These are phyloP conservation scores for Salix udensis DNA, from an alignment of 345 rosid species.

Conservation along the genomic window DNA sequence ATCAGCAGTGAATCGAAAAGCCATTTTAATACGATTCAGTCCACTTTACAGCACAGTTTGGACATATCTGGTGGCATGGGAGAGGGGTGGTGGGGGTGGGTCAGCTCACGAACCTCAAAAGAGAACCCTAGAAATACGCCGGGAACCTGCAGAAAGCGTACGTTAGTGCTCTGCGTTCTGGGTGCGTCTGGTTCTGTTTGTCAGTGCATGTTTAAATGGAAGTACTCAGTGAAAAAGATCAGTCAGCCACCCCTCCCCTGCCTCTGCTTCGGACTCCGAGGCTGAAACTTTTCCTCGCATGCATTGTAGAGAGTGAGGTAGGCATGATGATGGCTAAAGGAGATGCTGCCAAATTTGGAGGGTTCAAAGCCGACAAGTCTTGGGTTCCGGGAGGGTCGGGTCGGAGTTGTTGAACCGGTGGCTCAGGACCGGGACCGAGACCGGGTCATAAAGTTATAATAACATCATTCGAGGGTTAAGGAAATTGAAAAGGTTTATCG, in stretches of 20 bases:
- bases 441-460: too few species aligned
- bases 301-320: not conserved
- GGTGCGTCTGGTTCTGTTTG: not conserved
- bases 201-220: not conserved
- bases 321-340: too few species aligned
- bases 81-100: not conserved
- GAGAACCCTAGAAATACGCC: constrained; percentile 36
- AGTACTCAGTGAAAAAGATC: not conserved
- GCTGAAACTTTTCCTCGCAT: not conserved
- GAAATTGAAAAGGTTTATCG: too few species aligned
- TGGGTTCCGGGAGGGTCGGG: not conserved
- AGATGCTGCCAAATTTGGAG: constrained; percentile 18
- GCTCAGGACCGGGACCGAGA: too few species aligned
- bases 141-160: constrained; percentile 25
- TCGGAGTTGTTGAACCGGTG: too few species aligned
- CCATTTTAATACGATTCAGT: not conserved
- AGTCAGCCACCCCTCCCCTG: not conserved
- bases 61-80: not conserved
- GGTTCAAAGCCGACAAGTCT: constrained; percentile 34
- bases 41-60: not conserved
- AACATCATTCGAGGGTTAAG: too few species aligned
- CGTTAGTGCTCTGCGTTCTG: constrained; percentile 9
- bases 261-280: not conserved
- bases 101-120: not conserved
- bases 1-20: not conserved